Base-by-base conservation (phyloP, 768 basidiomycete genomes). In the Trametes elegans region DNA sequence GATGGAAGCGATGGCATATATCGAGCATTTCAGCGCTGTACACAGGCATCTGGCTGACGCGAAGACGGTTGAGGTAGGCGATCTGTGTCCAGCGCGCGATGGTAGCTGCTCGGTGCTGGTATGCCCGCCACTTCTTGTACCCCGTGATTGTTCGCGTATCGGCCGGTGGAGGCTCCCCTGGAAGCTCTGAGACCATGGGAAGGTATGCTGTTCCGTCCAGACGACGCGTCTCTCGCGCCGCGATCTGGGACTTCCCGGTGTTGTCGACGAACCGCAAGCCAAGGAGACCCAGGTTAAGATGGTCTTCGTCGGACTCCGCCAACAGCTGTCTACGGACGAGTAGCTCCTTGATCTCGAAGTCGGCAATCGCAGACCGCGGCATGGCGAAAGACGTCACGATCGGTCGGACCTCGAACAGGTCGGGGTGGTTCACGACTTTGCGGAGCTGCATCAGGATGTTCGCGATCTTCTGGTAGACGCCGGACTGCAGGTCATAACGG, bases 381-480 rank as follows among this genome's bases (percentile, higher is more conserved):
- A 82, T 87, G 5, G 79, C 83, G 68, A 87, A 91, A 23, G 81
- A 93, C 48, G 81, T 90, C 50, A 83, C 84, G 56, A 87, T 84
- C 1, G 93, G 90, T 62, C 93, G 87, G 46, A 90, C 84, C 70
- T 95, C 90, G 67, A 96, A 95, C 9, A 94, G 76, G 70, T 94
- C 88, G 0, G 95, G 96, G 70, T 98, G 93, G 51, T 91, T 94
- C 75, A 93, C 93, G 38, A 96, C 92, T 74, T 98, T 98, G 51
- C 97, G 87, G 3, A 98, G 79, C 68, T 99, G 97, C 97, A 98
- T 99, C 56, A 98, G 81, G 53, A 96, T 85, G 67, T 99, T 99
- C 63, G 90, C 90, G 39, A 92, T 88, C 71, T 89, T 89, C 71
- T 89, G 88, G 64, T 92, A 92, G 3, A 90, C 78, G 3, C 94